A percentile compares a stretch with the other conserved stretches of the same genome.
phyloP scores from a whole-genome alignment of 306 rosid species.

The Quercus berberidifolia region DNA sequence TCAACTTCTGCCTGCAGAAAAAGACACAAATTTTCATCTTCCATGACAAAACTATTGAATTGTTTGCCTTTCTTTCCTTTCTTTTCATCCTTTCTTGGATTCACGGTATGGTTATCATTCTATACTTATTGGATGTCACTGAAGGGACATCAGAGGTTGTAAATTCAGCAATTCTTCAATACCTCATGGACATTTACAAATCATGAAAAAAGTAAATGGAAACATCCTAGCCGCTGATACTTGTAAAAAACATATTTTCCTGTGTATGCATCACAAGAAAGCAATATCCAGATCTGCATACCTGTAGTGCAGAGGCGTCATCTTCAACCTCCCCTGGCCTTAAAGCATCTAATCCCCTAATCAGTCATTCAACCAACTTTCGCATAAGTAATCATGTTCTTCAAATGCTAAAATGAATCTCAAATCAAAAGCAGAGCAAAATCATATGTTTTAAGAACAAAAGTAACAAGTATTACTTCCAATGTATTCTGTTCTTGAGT shows the following conservation, averaged over 20 bases:
- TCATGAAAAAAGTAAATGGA: neutral
- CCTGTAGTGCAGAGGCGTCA: slow-evolving; percentile 75
- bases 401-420: slow-evolving; percentile 3
- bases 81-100: neutral
- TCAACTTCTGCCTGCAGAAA: slow-evolving; percentile 86
- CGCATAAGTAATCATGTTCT: slow-evolving; percentile 28
- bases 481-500: slow-evolving; percentile 85
- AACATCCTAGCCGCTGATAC: neutral
- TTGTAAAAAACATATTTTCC: neutral
- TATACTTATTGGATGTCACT: neutral
- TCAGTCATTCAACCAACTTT: slow-evolving; percentile 31
- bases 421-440: slow-evolving; percentile 17
- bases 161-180: neutral
- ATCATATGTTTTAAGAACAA: slow-evolving; percentile 14
- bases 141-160: neutral
- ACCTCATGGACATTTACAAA: neutral
- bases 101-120: neutral
- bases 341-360: slow-evolving; percentile 83
- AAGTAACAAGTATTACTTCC: slow-evolving; percentile 70
- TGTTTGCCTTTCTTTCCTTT: neutral
- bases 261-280: neutral
- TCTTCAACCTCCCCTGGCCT: slow-evolving; percentile 63
- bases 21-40: slow-evolving; percentile 24
- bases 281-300: slow-evolving; percentile 14
- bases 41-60: neutral